Conservation (phyloP, 768 basidiomycete species). For the Tylopilus subfusipes region DNA sequence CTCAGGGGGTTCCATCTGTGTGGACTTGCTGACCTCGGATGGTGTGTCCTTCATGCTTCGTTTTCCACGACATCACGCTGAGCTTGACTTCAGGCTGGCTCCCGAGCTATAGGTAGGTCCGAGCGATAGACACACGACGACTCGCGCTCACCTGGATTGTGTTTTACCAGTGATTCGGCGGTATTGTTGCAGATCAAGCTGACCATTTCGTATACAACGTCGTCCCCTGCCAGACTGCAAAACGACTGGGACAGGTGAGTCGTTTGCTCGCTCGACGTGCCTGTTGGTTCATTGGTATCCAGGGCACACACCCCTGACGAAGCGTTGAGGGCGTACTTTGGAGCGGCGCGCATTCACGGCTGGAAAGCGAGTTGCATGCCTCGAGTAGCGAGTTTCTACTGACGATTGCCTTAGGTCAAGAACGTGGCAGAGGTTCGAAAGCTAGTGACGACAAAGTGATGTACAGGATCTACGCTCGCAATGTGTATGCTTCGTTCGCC, state of each 20-base stretch:
- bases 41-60: conserved; percentile 27
- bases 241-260: conserved; percentile 46
- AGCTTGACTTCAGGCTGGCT: conserved; percentile 41
- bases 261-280: not conserved
- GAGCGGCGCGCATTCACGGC: conserved; percentile 61
- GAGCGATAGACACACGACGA: not conserved
- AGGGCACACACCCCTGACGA: conserved; percentile 50
- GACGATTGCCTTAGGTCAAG: conserved; percentile 21
- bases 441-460: conserved; percentile 14
- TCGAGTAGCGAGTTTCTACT: not conserved
- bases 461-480: not conserved
- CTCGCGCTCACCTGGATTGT: not conserved
- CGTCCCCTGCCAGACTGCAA: conserved; percentile 55
- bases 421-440: conserved; percentile 15
- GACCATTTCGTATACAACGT: conserved; percentile 65
- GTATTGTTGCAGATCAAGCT: conserved; percentile 63
- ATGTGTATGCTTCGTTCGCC: not conserved
- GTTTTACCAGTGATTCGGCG: conserved; percentile 33
- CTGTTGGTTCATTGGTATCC: not conserved
- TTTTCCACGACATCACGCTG: not conserved
- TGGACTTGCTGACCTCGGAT: conserved; percentile 66
- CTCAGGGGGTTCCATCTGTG: conserved; percentile 67
- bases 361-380: conserved; percentile 47
- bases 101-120: conserved; percentile 55
- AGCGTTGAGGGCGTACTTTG: conserved; percentile 58